A percentile compares a stretch with the other conserved stretches of the same genome.
Conservation (phyloP, 2,329 filamentous ascomycete species). For the Aureobasidium uvarum region DNA sequence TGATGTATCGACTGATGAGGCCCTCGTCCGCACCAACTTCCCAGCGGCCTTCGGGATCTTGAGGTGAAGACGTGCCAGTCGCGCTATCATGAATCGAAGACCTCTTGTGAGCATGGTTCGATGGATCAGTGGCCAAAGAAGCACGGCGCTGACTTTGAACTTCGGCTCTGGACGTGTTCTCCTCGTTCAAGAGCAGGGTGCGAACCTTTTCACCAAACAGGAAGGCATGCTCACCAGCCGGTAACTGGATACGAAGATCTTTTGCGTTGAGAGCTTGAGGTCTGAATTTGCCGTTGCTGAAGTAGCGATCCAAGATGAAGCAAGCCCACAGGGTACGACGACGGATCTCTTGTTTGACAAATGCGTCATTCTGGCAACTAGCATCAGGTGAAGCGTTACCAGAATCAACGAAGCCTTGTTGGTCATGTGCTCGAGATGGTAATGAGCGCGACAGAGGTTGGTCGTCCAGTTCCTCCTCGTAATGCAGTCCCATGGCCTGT, state of each 20-base stretch:
- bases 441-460: constrained; percentile 40
- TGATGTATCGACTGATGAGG: constrained; percentile 52
- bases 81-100: constrained; percentile 21
- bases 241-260: constrained; percentile 64
- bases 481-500: constrained; percentile 60
- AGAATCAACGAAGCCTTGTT: neutral
- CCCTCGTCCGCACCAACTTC: constrained; percentile 53
- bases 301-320: constrained; percentile 67
- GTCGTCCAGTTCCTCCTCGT: constrained; percentile 50
- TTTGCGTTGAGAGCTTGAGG: constrained; percentile 59
- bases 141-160: constrained; percentile 48
- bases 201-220: constrained; percentile 59
- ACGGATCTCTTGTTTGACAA: constrained; percentile 62
- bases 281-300: constrained; percentile 63
- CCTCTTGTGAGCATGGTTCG: constrained; percentile 27
- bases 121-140: constrained; percentile 41
- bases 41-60: constrained; percentile 49
- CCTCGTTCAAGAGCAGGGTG: constrained; percentile 50
- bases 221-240: constrained; percentile 65
- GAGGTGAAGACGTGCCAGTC: neutral
- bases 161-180: constrained; percentile 38
- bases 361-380: constrained; percentile 41
- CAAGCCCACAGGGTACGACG: constrained; percentile 73
- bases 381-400: constrained; percentile 2
- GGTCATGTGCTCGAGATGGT: constrained; percentile 35